Evolutionary conservation across 2,329 filamentous ascomycete species (phyloP), one percentile per base, ranked within the genome.

Genomic region (Huntiella omanensis): DNA sequence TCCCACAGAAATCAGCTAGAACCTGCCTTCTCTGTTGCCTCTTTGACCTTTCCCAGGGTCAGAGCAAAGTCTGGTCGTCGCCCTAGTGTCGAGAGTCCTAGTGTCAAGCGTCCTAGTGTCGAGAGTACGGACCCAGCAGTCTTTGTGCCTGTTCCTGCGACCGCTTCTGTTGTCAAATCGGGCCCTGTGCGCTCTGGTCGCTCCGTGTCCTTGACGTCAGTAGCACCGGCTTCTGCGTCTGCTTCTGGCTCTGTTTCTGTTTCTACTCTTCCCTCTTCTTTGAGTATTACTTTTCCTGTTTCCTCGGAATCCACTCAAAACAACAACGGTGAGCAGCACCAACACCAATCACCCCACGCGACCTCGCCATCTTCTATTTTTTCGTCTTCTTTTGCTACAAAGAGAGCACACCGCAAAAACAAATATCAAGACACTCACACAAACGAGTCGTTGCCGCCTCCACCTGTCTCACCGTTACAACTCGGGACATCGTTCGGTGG

Each of bases 131-230:
- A 28, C 22, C 22, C 22, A 28, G 22, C 3, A 28, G 22, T 13
- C 22, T 8, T 15, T 8, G n/a, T 34, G 8, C 28, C 40, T 16
- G 17, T 34, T 37, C 12, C 43, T 28, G 19, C 34, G 12, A 22
- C 37, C 22, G 35, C 16, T 33, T 19, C 35, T 28, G 15, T 19
- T 45, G 16, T 39, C 7, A 17, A 17, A n/a, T 10, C 37, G 34
- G 12, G 12, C 28, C 35, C 38, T 33, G 35, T 16, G 34, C 43
- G 48, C 43, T 46, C 48, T 46, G 48, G 48, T 28, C 40, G 41
- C 35, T 45, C 46, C 34, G 48, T 43, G 43, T 44, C 44, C 32
- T 19, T 42, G 33, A 44, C 44, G 12, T 39, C 45, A 46, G 45
- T 19, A 40, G n/a, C 22, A 13, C 28, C 28, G 11, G 13, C 40